Base-by-base conservation (phyloP, 1,139 yeast species). In the Nadsonia commutata region DNA sequence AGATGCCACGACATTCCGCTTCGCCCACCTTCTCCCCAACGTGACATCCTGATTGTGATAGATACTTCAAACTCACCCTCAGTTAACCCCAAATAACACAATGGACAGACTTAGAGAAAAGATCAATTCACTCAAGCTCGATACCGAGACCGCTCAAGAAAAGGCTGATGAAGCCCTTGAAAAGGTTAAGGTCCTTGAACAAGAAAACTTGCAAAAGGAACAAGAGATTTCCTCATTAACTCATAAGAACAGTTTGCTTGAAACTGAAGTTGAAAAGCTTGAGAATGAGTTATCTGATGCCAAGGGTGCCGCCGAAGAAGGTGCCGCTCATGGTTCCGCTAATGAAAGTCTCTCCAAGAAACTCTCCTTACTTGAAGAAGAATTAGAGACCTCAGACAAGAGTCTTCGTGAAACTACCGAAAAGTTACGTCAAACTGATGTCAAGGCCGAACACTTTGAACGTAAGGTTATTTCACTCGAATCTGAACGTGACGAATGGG, bases 131-230 rank as follows among this genome's bases (percentile, higher is more conserved):
- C 78, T 90, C 66, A 88, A 88, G 69, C 72, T 83, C 58, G 98
- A 90, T 63, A 88, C 95, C 53, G 99, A 93, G 71, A 71, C 81
- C 58, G 94, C 97, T 83, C 95, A 88, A 71, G 95, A 85, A 65
- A 84, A 86, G 71, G 81, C 93, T 50, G 98, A 90, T 59, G 95
- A 83, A 57, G 75, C 84, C 57, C 66, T 78, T 48, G 78, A 73
- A 51, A 79, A 79, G 64, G 78, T 83, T 68, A 90, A 88, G 73
- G 81, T 74, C 59, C 74, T 88, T 63, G 97, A 90, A 66, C 95
- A 86, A 67, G 95, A 86, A 59, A 73, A 74, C 62, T 72, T 83
- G 54, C 90, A 84, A 56, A 88, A 88, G 70, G 98, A 90, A 63
- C 90, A 93, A 71, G 94, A 84, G 65, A 85, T 90, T 64, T 86